phyloP scores from a whole-genome alignment of 2,329 filamentous ascomycete genomes.

The Trichophyton rubrum region DNA sequence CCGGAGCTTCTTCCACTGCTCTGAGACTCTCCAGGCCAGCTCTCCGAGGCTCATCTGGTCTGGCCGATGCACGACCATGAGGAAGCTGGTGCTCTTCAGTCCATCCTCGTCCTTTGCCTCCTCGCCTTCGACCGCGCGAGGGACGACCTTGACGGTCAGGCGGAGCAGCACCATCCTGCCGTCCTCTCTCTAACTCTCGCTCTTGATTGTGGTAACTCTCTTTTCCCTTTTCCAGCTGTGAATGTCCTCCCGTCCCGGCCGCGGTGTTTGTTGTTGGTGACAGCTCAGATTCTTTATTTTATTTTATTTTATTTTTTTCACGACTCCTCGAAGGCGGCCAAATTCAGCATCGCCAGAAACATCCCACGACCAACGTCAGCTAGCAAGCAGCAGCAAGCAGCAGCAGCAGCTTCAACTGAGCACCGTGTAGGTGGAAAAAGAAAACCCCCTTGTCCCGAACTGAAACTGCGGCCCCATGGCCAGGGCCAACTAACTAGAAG shows the following conservation, averaged over 20 bases:
- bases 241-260: no score
- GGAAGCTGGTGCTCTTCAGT: slow-evolving; percentile 17
- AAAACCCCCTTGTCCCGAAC: neutral
- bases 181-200: neutral
- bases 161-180: slow-evolving; percentile 25
- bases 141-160: slow-evolving; percentile 25
- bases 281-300: no score
- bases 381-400: neutral
- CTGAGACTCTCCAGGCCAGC: slow-evolving; percentile 22
- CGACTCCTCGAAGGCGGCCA: no score
- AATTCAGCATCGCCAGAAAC: no score
- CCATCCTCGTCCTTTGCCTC: slow-evolving; percentile 11
- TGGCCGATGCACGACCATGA: slow-evolving; percentile 22
- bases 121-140: slow-evolving; percentile 13
- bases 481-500: neutral
- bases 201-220: neutral
- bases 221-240: no score
- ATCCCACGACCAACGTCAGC: no score
- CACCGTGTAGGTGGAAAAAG: neutral
- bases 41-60: slow-evolving; percentile 22
- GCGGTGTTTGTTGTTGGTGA: no score
- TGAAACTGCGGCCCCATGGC: neutral
- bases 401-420: neutral
- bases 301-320: no score
- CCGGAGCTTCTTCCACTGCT: slow-evolving; percentile 24